Base-by-base conservation (phyloP, 1,284 basidiomycete genomes). In the Boletellus sp. region DNA sequence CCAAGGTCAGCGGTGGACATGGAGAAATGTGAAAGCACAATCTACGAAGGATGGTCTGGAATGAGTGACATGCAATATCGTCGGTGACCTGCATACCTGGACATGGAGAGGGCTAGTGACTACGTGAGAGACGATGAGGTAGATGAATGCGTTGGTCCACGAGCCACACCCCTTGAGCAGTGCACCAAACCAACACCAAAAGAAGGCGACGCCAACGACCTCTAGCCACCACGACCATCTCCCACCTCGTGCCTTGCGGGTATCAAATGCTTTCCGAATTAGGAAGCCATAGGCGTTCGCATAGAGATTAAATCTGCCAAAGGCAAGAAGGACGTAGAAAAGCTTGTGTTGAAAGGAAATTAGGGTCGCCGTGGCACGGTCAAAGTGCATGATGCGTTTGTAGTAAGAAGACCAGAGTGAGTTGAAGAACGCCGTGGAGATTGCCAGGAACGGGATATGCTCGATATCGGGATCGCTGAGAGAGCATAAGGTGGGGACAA, bases 231-330 rank as follows among this genome's bases (percentile, higher is more conserved):
- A 90, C 49, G 83, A 81, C 87, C 86, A 90, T 37, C 76, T 73
- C 3, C 83, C 85, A 12, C 84, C 85, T 50, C 74, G 72, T 12
- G 78, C 80, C 36, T 78, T 81, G 54, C 69, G 77, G 16, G 80
- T 78, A 57, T 85, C 80, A 52, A 80, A 83, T 4, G 80, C 79
- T 54, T 79, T 81, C 55, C 80, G 79, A 51, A 82, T 73, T 37
- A 99, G 77, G 70, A 85, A 93, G 30, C 66, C 70, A 70, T 97
- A 99, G 4, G 93, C 94, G 56, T 90, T 86, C 46, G 78, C 86
- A 69, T 97, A 97, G 43, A 99, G 88, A 71, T 99, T 99, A 78
- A 98, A 97, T 44, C 96, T 87, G 4, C 89, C 96, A 54, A 99
- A 85, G 13, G 82, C 82, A 76, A 99, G 89, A 63, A 99, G 78